A percentile compares a stretch with the other conserved stretches of the same genome.
These are phyloP conservation scores for Pichia terricola DNA, from an alignment of 1,139 yeast genomes.

Conservation along the genomic window DNA sequence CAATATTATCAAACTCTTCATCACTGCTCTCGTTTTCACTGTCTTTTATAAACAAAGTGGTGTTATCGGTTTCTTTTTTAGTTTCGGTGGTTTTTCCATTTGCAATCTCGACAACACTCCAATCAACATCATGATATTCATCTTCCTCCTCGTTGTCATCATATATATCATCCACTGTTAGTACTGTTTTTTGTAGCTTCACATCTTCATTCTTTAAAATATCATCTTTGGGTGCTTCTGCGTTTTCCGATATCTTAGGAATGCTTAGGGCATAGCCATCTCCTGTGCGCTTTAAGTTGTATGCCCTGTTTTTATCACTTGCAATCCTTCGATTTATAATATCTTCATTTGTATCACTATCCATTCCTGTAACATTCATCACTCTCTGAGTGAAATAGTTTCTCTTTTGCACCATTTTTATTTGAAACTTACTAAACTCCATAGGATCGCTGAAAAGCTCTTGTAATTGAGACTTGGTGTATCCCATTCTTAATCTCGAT, in stretches of 20 bases:
- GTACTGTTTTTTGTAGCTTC: background rate
- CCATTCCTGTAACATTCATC: conserved; percentile 80
- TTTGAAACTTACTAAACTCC: conserved; percentile 90
- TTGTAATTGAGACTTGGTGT: conserved; percentile 76
- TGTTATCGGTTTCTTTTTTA: background rate
- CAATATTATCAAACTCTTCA: conserved; percentile 1
- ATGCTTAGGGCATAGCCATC: conserved; percentile 85
- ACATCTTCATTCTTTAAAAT: conserved; percentile 27
- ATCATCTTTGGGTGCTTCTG: conserved; percentile 22
- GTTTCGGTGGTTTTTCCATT: background rate
- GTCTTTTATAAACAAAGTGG: conserved; percentile 8
- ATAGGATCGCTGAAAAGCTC: conserved; percentile 70
- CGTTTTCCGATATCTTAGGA: conserved; percentile 2
- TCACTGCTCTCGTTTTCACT: conserved; percentile 6
- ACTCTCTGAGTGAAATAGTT: conserved; percentile 82
- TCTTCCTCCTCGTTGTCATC: conserved; percentile 5
- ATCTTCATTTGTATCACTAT: conserved; percentile 37
- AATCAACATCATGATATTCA: conserved; percentile 21
- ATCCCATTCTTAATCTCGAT: conserved; percentile 92
- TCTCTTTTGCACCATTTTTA: conserved; percentile 84
- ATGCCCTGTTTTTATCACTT: conserved; percentile 71
- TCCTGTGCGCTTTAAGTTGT: conserved; percentile 64
- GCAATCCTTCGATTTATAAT: conserved; percentile 55
- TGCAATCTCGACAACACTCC: conserved; percentile 16
- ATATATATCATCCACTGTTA: conserved; percentile 11